Conservation (phyloP, 768 basidiomycete genomes). For the Boletus huronensis region DNA sequence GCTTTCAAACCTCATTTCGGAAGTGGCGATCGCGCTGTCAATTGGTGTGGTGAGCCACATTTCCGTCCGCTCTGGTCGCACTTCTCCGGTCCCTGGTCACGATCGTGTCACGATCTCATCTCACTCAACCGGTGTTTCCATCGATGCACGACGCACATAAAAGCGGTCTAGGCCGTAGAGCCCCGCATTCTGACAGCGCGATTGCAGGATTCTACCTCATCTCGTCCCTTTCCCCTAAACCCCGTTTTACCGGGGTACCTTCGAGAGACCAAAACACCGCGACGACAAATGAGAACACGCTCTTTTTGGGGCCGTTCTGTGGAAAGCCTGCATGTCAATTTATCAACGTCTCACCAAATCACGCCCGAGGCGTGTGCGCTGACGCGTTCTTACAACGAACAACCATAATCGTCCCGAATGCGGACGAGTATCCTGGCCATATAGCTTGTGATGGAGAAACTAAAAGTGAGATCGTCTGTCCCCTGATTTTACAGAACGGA, state of each 20-base stretch:
- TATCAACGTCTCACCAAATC: slow-evolving; percentile 57
- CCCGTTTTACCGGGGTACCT: slow-evolving; percentile 20
- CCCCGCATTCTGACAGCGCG: slow-evolving; percentile 19
- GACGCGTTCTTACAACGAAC: slow-evolving; percentile 58
- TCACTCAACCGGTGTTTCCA: background rate
- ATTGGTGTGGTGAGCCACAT: slow-evolving; percentile 81
- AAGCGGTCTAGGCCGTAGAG: background rate
- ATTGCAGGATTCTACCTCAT: slow-evolving; percentile 81
- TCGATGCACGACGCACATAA: background rate
- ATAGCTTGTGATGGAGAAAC: slow-evolving; percentile 93
- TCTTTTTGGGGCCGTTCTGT: slow-evolving; percentile 82
- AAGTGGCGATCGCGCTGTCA: slow-evolving; percentile 60
- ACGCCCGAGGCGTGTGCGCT: slow-evolving; percentile 79
- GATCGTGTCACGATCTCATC: background rate
- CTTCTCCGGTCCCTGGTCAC: background rate
- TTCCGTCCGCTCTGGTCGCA: background rate
- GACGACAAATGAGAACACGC: slow-evolving; percentile 10
- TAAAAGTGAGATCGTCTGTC: slow-evolving; percentile 86
- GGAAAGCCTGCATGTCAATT: slow-evolving; percentile 91
- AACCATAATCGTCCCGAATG: slow-evolving; percentile 71
- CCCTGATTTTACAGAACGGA: slow-evolving; percentile 46
- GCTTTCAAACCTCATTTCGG: slow-evolving; percentile 69
- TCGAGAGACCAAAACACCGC: slow-evolving; percentile 11
- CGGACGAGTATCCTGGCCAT: slow-evolving; percentile 83
- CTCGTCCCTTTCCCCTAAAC: slow-evolving; percentile 58